Evolutionary conservation across 225 moss, liverwort and hornwort species (phyloP).

Genomic region (Straminergon stramineum): DNA sequence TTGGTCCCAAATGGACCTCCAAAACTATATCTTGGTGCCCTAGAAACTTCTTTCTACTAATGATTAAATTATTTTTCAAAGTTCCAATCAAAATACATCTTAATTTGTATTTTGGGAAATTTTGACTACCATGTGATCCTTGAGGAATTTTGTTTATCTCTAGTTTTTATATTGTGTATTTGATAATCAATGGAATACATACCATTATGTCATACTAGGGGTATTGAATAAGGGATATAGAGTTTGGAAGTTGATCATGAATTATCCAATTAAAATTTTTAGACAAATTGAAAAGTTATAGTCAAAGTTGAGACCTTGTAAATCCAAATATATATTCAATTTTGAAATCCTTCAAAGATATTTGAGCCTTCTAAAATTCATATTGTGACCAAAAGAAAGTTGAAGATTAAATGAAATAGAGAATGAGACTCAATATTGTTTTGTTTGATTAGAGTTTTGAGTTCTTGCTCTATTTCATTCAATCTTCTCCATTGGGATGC

Average conservation of each 20-base stretch:
- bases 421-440: background rate
- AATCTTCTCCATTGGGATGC: background rate
- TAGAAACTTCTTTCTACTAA: no score
- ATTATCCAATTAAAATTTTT: background rate
- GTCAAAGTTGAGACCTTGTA: background rate
- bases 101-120: no score
- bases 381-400: background rate
- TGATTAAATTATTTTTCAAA: no score
- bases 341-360: background rate
- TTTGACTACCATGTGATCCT: no score
- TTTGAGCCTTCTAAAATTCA: background rate
- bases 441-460: background rate
- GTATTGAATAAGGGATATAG: background rate
- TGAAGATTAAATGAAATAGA: background rate
- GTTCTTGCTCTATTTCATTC: background rate
- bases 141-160: no score
- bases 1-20: no score
- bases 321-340: background rate
- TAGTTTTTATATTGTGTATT: no score
- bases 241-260: background rate
- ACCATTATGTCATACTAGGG: no score
- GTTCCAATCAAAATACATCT: no score
- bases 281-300: background rate
- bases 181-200: no score
- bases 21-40: no score